Conservation (phyloP, 805 yeast species). For the Lipomyces oligophaga region DNA sequence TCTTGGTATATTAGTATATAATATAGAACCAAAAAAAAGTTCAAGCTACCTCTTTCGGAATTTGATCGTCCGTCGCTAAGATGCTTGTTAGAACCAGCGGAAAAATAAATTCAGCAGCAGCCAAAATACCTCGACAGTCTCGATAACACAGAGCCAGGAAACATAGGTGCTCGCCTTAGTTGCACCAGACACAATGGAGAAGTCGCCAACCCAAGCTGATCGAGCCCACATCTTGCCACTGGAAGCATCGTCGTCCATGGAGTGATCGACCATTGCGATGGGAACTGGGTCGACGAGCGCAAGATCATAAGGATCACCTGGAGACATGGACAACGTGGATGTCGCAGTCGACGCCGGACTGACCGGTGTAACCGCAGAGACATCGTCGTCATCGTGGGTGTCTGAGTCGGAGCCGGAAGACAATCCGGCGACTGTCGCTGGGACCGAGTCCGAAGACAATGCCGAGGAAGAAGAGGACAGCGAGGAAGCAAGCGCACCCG, state of each 20-base stretch:
- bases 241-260: conserved; percentile 23
- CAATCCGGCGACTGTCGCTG: too few relatives aligned
- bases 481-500: not conserved
- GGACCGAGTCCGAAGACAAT: conserved; percentile 17
- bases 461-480: conserved; percentile 12
- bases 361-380: conserved; percentile 2
- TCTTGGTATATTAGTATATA: conserved; percentile 36
- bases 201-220: conserved; percentile 41
- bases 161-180: conserved; percentile 42
- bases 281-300: conserved; percentile 41
- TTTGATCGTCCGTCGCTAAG: conserved; percentile 9
- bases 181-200: conserved; percentile 41
- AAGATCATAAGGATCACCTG: conserved; percentile 29
- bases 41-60: conserved; percentile 15
- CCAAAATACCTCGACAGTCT: conserved; percentile 34
- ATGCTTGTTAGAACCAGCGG: not conserved
- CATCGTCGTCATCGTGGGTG: not conserved
- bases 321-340: conserved; percentile 22
- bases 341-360: conserved; percentile 8
- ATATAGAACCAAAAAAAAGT: not conserved
- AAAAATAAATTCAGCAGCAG: too few relatives aligned
- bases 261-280: conserved; percentile 40
- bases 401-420: not conserved
- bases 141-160: conserved; percentile 42
- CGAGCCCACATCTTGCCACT: conserved; percentile 39